Percentiles rank a stretch among this genome's conserved stretches.
Evolutionary conservation across 1,284 basidiomycete genomes (phyloP).

Genomic region (Gomphus bonarii): DNA sequence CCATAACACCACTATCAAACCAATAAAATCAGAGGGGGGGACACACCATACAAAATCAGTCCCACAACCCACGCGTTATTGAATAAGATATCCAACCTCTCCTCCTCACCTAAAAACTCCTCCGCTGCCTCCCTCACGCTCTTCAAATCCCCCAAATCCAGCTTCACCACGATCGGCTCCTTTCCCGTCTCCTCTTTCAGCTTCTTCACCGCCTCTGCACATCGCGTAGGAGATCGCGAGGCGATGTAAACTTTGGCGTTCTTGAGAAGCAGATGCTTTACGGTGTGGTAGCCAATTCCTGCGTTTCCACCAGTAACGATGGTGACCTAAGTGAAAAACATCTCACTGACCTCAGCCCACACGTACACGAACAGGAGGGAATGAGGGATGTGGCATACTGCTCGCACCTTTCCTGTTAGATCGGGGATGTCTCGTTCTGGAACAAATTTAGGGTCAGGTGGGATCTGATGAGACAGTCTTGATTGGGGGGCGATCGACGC

Average conservation of each 20-base stretch:
- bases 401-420: slow-evolving; percentile 22
- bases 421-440: slow-evolving; percentile 26
- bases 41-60: neutral
- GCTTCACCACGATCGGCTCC: slow-evolving; percentile 13
- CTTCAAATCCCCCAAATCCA: neutral
- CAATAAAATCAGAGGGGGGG: neutral
- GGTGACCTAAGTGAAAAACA: slow-evolving; percentile 14
- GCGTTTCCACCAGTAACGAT: slow-evolving; percentile 7
- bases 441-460: neutral
- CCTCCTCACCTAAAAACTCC: slow-evolving; percentile 15
- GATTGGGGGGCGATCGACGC: neutral
- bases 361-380: too few relatives aligned
- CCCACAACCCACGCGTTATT: slow-evolving; percentile 7
- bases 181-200: slow-evolving; percentile 18
- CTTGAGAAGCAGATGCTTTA: slow-evolving; percentile 22
- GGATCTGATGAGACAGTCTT: neutral
- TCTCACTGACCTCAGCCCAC: too few relatives aligned
- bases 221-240: slow-evolving; percentile 23
- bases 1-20: neutral
- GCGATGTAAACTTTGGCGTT: slow-evolving; percentile 31
- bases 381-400: neutral
- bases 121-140: slow-evolving; percentile 1
- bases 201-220: slow-evolving; percentile 23
- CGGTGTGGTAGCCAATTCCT: slow-evolving; percentile 8
- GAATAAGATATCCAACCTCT: slow-evolving; percentile 21